Evolutionary conservation across 768 basidiomycete genomes (phyloP).

Genomic region (Russula foetens): DNA sequence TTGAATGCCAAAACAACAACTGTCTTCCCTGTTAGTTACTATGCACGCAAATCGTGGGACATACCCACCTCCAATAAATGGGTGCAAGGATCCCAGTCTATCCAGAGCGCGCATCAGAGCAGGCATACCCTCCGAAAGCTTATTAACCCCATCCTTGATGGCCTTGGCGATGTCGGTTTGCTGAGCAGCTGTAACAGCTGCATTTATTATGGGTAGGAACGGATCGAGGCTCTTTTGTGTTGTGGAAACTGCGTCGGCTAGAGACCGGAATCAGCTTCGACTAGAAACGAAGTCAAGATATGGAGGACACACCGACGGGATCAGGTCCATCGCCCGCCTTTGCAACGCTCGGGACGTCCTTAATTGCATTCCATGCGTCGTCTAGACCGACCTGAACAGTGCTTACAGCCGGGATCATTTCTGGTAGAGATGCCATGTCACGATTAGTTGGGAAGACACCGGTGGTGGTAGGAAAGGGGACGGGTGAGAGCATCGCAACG

Average conservation of each 20-base stretch:
- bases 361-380: not conserved
- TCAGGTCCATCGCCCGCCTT: not conserved
- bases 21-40: not conserved
- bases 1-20: conserved; percentile 45
- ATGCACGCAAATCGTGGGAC: no score
- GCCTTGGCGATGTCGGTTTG: not conserved
- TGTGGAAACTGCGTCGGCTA: not conserved
- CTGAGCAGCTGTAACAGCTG: not conserved
- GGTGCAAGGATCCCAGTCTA: conserved; percentile 24
- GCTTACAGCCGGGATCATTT: not conserved
- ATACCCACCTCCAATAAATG: conserved; percentile 25
- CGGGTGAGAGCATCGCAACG: not conserved
- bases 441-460: not conserved
- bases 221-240: not conserved
- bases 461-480: not conserved
- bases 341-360: not conserved
- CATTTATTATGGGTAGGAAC: not conserved
- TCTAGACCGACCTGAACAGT: not conserved
- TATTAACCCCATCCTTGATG: conserved; percentile 19
- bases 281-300: not conserved
- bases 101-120: conserved; percentile 24
- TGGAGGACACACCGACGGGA: not conserved
- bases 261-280: not conserved
- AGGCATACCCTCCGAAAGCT: conserved; percentile 24
- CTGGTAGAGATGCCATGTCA: not conserved